A percentile compares a stretch with the other conserved stretches of the same genome.
Conservation (phyloP, 805 yeast genomes). For the Jamesozyma rosinii region DNA sequence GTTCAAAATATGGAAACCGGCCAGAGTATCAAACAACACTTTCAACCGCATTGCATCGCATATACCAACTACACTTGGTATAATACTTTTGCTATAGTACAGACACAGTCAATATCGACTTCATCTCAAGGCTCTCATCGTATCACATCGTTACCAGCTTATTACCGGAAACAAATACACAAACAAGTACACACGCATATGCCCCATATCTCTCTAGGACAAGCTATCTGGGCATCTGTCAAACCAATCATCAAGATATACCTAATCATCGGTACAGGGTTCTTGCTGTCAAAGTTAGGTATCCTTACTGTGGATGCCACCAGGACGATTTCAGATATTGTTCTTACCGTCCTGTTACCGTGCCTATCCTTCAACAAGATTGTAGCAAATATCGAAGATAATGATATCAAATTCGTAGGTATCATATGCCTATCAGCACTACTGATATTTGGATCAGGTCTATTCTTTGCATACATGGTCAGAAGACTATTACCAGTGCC, state of each 20-base stretch:
- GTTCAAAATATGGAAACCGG: too few species aligned
- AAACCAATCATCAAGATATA: slow-evolving; percentile 73
- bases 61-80: too few species aligned
- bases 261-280: slow-evolving; percentile 62
- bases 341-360: slow-evolving; percentile 56
- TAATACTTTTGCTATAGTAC: too few species aligned
- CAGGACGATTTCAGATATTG: slow-evolving; percentile 53
- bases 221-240: slow-evolving; percentile 42
- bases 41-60: too few species aligned
- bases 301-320: slow-evolving; percentile 54
- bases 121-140: too few species aligned
- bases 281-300: slow-evolving; percentile 46
- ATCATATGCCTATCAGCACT: slow-evolving; percentile 47
- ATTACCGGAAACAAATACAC: too few species aligned
- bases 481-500: slow-evolving; percentile 40
- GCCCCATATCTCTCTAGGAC: slow-evolving; percentile 21
- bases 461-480: slow-evolving; percentile 34
- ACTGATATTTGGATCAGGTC: slow-evolving; percentile 44
- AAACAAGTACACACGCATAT: too few species aligned
- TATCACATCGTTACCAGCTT: too few species aligned
- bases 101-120: too few species aligned
- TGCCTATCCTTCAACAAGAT: slow-evolving; percentile 56
- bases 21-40: too few species aligned
- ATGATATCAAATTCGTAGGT: slow-evolving; percentile 62
- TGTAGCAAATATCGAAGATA: slow-evolving; percentile 49